A percentile compares a stretch with the other conserved stretches of the same genome.
phyloP scores from a whole-genome alignment of 176 grass and related monocot species.

The Oryza nivara region DNA sequence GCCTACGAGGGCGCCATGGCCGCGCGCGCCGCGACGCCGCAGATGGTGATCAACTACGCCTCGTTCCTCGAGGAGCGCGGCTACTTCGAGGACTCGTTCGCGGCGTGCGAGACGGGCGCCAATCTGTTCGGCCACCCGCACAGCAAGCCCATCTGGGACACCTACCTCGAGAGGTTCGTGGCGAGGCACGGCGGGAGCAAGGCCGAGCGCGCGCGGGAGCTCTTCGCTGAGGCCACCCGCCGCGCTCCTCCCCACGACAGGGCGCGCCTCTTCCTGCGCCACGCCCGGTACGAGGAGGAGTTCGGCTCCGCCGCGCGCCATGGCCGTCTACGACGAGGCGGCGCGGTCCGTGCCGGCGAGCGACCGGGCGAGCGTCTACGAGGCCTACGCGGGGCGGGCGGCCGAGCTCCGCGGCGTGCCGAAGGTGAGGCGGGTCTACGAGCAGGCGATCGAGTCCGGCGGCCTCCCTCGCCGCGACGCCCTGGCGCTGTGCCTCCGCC shows the following conservation, averaged over 20 bases:
- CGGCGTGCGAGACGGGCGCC: slow-evolving; percentile 78
- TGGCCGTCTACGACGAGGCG: neutral
- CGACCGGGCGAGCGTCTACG: neutral
- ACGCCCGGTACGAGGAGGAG: neutral
- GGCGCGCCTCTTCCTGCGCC: neutral
- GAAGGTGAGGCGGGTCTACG: neutral
- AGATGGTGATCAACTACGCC: slow-evolving; percentile 86
- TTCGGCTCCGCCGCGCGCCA: neutral
- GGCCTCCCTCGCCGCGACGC: slow-evolving; percentile 65
- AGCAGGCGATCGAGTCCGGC: slow-evolving; percentile 74
- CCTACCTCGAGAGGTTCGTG: slow-evolving; percentile 79
- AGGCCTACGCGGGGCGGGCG: neutral
- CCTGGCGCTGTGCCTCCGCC: slow-evolving; percentile 67
- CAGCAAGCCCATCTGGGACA: slow-evolving; percentile 75
- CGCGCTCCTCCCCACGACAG: slow-evolving; percentile 23
- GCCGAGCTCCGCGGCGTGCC: neutral
- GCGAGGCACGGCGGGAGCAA: slow-evolving; percentile 62
- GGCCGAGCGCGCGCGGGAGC: slow-evolving; percentile 72
- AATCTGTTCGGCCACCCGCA: slow-evolving; percentile 88
- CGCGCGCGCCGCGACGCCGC: slow-evolving; percentile 58
- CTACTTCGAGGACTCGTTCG: slow-evolving; percentile 85
- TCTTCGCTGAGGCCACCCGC: slow-evolving; percentile 68
- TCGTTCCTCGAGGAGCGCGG: slow-evolving; percentile 77
- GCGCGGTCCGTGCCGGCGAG: neutral
- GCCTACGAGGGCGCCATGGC: too few species aligned